Conservation (phyloP, 2,329 filamentous ascomycete genomes). For the Rosellinia necatrix region DNA sequence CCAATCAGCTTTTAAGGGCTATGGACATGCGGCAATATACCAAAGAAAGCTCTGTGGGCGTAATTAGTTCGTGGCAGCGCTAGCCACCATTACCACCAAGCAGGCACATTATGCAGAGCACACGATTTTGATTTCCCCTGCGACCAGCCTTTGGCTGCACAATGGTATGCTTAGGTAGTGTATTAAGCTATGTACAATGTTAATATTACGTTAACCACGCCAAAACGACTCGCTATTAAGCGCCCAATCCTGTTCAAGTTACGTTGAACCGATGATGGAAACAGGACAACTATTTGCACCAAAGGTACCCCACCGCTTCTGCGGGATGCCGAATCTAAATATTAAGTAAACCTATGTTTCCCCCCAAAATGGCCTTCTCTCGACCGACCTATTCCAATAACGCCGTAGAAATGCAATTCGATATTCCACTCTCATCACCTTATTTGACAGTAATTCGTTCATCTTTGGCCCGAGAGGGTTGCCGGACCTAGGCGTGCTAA, state of each 20-base stretch:
- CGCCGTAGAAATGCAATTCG: conserved; percentile 35
- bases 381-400: conserved; percentile 28
- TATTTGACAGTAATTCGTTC: conserved; percentile 6
- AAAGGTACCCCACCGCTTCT: conserved; percentile 24
- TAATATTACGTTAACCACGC: conserved; percentile 15
- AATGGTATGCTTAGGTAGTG: neutral
- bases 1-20: too few species aligned
- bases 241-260: conserved; percentile 11
- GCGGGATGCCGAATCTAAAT: conserved; percentile 24
- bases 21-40: too few species aligned
- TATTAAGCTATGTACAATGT: conserved; percentile 26
- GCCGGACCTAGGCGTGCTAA: conserved; percentile 30
- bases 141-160: neutral
- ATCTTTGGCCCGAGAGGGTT: conserved; percentile 8
- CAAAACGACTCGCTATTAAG: conserved; percentile 2
- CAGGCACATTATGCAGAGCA: neutral
- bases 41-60: too few species aligned
- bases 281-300: neutral
- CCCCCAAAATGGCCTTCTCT: conserved; percentile 21
- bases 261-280: neutral
- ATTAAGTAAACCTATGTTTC: conserved; percentile 20
- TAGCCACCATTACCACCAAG: neutral
- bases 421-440: neutral
- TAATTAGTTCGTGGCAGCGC: too few species aligned
- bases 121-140: neutral